Percentiles rank a stretch among this genome's conserved stretches.
Evolutionary conservation across 1,139 yeast species (phyloP).

Genomic region (Martiniozyma asiatica): DNA sequence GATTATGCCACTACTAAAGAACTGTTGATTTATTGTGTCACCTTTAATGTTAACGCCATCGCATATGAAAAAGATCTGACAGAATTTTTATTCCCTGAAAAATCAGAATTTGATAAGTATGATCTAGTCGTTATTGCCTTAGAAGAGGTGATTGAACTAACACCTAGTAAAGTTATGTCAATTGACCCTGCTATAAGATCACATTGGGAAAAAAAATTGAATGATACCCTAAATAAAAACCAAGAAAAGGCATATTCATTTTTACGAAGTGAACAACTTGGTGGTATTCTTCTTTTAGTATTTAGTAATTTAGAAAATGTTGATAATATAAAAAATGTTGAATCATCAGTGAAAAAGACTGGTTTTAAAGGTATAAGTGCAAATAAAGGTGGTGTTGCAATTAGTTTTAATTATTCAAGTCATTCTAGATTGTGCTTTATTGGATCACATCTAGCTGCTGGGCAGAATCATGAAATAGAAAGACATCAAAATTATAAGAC

Average conservation of each 20-base stretch:
- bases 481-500: conserved; percentile 82
- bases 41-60: conserved; percentile 62
- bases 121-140: conserved; percentile 77
- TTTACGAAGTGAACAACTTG: conserved; percentile 80
- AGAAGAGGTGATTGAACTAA: conserved; percentile 86
- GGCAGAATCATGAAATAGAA: conserved; percentile 71
- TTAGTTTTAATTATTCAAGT: conserved; percentile 64
- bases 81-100: conserved; percentile 45
- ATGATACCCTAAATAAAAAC: conserved; percentile 38
- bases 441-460: conserved; percentile 95
- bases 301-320: conserved; percentile 51
- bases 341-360: conserved; percentile 73
- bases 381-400: conserved; percentile 89
- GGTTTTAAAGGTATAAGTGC: conserved; percentile 94
- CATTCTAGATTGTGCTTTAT: conserved; percentile 67
- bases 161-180: conserved; percentile 80
- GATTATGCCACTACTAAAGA: conserved; percentile 42
- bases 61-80: conserved; percentile 39
- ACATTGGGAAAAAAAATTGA: conserved; percentile 71
- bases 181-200: conserved; percentile 61
- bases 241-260: conserved; percentile 31
- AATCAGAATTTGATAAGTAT: conserved; percentile 14
- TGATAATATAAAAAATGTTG: conserved; percentile 55
- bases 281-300: conserved; percentile 75
- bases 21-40: conserved; percentile 47